phyloP scores from a whole-genome alignment of 192 early-diverging fungal species.

The Coemansia reversa region DNA sequence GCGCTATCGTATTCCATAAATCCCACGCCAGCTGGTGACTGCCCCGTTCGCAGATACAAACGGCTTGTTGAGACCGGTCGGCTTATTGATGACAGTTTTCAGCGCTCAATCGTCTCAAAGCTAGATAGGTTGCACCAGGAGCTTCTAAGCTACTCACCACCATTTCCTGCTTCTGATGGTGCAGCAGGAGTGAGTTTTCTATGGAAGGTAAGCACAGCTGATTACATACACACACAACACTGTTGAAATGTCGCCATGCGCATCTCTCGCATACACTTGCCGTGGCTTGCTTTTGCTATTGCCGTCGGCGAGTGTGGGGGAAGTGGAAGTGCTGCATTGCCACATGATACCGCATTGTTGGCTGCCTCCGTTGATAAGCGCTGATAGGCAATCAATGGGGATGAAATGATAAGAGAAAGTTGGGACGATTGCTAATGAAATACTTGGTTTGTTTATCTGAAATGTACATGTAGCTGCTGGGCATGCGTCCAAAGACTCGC shows the following conservation, averaged over 20 bases:
- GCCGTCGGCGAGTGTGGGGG: not conserved
- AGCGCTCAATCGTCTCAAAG: constrained; percentile 62
- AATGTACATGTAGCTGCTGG: constrained; percentile 22
- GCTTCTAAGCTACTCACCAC: constrained; percentile 59
- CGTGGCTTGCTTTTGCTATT: no score
- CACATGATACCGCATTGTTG: no score
- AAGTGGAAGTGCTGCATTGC: not conserved
- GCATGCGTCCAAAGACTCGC: not conserved
- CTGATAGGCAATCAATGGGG: no score
- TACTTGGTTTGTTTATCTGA: not conserved
- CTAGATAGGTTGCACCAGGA: constrained; percentile 68
- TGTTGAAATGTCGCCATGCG: no score
- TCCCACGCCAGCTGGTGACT: not conserved
- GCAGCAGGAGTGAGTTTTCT: constrained; percentile 19
- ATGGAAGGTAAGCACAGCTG: constrained; percentile 32
- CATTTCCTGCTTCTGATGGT: constrained; percentile 3
- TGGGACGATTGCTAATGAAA: not conserved
- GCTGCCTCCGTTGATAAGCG: no score
- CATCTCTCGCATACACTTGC: no score
- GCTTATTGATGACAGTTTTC: constrained; percentile 68
- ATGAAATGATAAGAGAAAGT: no score
- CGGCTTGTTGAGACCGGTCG: constrained; percentile 54
- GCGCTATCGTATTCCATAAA: not conserved
- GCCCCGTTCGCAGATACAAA: constrained; percentile 37
- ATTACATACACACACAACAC: no score